Percentiles rank a stretch among this genome's conserved stretches.
These are phyloP conservation scores for Aspergillus sp. DNA, from an alignment of 2,329 filamentous ascomycete species.

Conservation along the genomic window DNA sequence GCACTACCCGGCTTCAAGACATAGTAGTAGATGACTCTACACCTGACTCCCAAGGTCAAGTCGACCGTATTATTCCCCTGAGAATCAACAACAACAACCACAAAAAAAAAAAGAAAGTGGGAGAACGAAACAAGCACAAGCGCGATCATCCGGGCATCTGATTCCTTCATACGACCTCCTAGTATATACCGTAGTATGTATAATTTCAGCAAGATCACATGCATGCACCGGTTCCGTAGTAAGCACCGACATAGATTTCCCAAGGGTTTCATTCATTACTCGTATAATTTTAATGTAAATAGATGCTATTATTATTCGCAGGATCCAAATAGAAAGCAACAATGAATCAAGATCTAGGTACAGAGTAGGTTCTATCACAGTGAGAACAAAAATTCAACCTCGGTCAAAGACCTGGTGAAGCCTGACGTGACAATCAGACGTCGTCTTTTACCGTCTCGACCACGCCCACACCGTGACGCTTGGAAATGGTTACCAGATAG, in stretches of 20 bases:
- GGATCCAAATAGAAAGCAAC: not conserved
- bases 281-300: no score
- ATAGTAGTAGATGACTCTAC: not conserved
- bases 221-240: not conserved
- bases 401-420: not conserved
- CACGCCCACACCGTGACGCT: not conserved
- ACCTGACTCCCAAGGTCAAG: not conserved
- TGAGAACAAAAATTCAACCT: not conserved
- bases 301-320: not conserved
- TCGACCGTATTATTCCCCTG: not conserved
- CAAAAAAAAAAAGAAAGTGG: not conserved
- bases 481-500: no score
- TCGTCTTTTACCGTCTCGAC: not conserved
- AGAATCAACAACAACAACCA: no score
- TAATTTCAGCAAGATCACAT: not conserved
- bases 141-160: no score
- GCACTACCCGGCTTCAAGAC: no score
- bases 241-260: not conserved
- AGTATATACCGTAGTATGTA: no score
- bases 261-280: no score
- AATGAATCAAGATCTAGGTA: not conserved
- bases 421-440: not conserved
- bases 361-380: not conserved
- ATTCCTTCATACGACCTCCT: not conserved
- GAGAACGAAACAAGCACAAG: no score